Conservation (phyloP, 139 green algal species). For the Edaphochlamys debaryana region DNA sequence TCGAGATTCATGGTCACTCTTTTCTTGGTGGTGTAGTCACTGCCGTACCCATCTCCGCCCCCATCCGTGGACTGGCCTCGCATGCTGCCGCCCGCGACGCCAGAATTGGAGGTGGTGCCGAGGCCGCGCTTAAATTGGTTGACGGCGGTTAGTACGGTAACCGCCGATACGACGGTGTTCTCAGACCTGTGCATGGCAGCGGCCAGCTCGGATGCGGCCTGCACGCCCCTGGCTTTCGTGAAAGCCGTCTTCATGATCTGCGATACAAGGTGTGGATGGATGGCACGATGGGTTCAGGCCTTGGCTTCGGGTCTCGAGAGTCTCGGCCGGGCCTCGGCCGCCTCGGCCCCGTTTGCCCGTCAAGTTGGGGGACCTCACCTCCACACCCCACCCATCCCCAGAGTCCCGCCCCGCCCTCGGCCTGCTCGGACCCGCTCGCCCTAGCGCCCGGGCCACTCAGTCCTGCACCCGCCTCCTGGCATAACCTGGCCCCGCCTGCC, state of each 20-base stretch:
- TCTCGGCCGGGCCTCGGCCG: too few relatives aligned
- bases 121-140: constrained; percentile 23
- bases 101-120: background rate
- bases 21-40: background rate
- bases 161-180: background rate
- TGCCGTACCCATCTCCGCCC: too few relatives aligned
- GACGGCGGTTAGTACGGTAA: constrained; percentile 1
- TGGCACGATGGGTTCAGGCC: background rate
- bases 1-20: background rate
- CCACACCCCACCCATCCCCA: too few relatives aligned
- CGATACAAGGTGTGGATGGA: background rate
- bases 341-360: too few relatives aligned
- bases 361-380: too few relatives aligned
- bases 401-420: too few relatives aligned
- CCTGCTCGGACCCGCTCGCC: too few relatives aligned
- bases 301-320: too few relatives aligned
- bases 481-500: too few relatives aligned
- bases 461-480: too few relatives aligned
- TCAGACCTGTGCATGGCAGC: constrained; percentile 7
- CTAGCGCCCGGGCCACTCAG: too few relatives aligned
- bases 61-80: background rate
- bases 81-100: background rate
- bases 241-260: constrained; percentile 30
- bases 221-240: constrained; percentile 1
- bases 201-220: constrained; percentile 7